phyloP scores from a whole-genome alignment of 495 filamentous ascomycete genomes.

The Aspergillus leporis region DNA sequence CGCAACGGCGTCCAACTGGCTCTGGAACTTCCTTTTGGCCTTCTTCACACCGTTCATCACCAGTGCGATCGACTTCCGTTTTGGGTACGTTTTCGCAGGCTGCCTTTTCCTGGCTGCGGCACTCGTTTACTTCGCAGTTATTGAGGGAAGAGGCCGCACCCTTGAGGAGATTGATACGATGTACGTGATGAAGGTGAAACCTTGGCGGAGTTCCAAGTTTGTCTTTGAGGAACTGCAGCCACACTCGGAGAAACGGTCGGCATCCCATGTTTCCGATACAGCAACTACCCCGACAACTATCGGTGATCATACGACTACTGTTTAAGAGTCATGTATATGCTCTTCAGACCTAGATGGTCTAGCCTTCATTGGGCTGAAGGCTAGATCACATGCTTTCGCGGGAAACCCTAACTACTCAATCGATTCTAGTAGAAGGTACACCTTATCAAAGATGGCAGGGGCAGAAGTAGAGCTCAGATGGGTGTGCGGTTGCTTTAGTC shows the following conservation, averaged over 20 bases:
- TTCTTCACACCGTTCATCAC: conserved; percentile 81
- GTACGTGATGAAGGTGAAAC: conserved; percentile 67
- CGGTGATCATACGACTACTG: not conserved
- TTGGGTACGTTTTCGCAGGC: conserved; percentile 77
- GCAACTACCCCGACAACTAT: not conserved
- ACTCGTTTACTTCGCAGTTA: conserved; percentile 71
- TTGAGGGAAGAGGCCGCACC: conserved; percentile 64
- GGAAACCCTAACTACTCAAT: too few species aligned
- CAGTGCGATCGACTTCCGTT: conserved; percentile 64
- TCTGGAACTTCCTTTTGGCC: conserved; percentile 81
- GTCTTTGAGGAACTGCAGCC: conserved; percentile 26
- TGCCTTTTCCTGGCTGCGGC: conserved; percentile 62
- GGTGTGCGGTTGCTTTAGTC: too few species aligned
- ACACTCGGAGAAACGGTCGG: not conserved
- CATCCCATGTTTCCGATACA: not conserved
- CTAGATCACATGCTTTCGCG: not conserved
- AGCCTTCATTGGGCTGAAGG: not conserved
- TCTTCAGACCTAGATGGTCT: not conserved
- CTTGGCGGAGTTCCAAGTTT: conserved; percentile 60
- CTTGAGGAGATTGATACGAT: conserved; percentile 83
- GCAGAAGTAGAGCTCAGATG: too few species aligned
- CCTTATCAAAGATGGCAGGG: too few species aligned
- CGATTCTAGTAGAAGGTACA: too few species aligned
- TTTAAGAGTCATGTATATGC: too few species aligned
- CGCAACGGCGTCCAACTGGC: conserved; percentile 80